Base-by-base conservation (phyloP, 2,329 filamentous ascomycete genomes). In the Dissoconium aciculare region DNA sequence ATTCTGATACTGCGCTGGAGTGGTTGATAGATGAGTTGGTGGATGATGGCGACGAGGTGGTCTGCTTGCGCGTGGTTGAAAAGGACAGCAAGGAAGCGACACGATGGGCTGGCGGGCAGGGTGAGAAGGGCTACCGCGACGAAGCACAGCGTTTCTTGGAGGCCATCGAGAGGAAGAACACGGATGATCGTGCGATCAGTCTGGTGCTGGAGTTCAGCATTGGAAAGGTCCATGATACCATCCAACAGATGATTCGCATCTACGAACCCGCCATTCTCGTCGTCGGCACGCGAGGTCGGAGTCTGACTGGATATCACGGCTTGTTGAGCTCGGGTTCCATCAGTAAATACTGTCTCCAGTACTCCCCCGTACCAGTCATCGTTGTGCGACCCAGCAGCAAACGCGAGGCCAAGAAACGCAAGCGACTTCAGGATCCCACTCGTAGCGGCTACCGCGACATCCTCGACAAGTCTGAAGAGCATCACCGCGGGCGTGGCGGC, bases 1-100 rank as follows among this genome's bases (percentile, higher is more conserved):
- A 93, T 55, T 92, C 83, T 5, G 81, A 92, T 39, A 89, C 87
- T 56, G 85, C 85, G 11, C 64, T 94, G 11, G 81, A 91, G 55
- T 94, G 84, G 84, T 66, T 93, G 30, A 71, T 94, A 23, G 82
- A 91, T 46, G 83, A 92, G 57, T 66, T 93, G 33, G 82, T 93
- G 24, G 84, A 93, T 46, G 85, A 93, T 48, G 84, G 85, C 11
- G 85, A 94, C 51, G 83, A 93, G 56, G 77, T 94, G 34, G 79
- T 94, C 5, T 94, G 85, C 55, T 69, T 94, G 28, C 70, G 82
- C 31, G 85, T 92, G 2, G 70, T 92, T 26, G 84, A 93, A 50
- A 85, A 81, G 50, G 80, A 87, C 40, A 69, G 74, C 30, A 78
- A 77, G 31, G 69, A 78, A 39, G 69, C 70, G 23, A 30, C 43